Evolutionary conservation across 2,329 filamentous ascomycete genomes (phyloP).

Genomic region (Fusarium napiforme): DNA sequence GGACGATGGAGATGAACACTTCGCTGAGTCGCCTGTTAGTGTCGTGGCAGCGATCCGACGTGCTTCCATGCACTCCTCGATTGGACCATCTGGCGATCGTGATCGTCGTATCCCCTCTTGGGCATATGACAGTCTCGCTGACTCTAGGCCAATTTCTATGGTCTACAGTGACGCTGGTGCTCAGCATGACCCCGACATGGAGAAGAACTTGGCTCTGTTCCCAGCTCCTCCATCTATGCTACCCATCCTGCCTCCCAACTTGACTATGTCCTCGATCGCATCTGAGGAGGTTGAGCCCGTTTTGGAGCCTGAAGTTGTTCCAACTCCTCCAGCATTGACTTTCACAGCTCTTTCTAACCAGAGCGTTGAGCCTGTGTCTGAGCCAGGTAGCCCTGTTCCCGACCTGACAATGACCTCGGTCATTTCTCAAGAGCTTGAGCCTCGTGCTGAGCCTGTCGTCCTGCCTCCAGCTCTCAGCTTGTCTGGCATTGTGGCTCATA

Average conservation of each 20-base stretch:
- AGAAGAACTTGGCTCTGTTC: slow-evolving; percentile 64
- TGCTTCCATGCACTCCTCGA: slow-evolving; percentile 56
- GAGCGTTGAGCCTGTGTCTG: slow-evolving; percentile 54
- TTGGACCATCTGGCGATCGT: slow-evolving; percentile 45
- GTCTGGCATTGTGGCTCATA: slow-evolving; percentile 41
- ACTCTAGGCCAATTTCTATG: slow-evolving; percentile 59
- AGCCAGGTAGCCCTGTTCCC: slow-evolving; percentile 47
- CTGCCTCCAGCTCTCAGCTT: slow-evolving; percentile 35
- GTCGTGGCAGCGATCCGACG: slow-evolving; percentile 50
- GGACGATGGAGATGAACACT: slow-evolving; percentile 29
- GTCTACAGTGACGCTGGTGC: slow-evolving; percentile 65
- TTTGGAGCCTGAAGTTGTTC: slow-evolving; percentile 49
- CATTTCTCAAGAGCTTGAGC: slow-evolving; percentile 44
- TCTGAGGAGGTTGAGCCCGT: slow-evolving; percentile 57
- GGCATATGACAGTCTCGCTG: slow-evolving; percentile 40
- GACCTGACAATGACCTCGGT: slow-evolving; percentile 44
- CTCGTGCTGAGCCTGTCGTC: slow-evolving; percentile 41
- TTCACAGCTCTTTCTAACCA: slow-evolving; percentile 51
- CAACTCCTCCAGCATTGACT: slow-evolving; percentile 49
- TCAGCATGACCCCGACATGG: slow-evolving; percentile 62
- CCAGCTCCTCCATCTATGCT: slow-evolving; percentile 63
- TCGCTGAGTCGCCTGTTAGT: slow-evolving; percentile 41
- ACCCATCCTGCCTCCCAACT: slow-evolving; percentile 48
- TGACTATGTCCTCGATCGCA: slow-evolving; percentile 59
- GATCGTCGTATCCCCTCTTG: slow-evolving; percentile 38